Percentiles rank a stretch among this genome's conserved stretches.
These are phyloP conservation scores for Tritrichomonas musculus DNA, from an alignment of 208 protist genomes.

Conservation along the genomic window DNA sequence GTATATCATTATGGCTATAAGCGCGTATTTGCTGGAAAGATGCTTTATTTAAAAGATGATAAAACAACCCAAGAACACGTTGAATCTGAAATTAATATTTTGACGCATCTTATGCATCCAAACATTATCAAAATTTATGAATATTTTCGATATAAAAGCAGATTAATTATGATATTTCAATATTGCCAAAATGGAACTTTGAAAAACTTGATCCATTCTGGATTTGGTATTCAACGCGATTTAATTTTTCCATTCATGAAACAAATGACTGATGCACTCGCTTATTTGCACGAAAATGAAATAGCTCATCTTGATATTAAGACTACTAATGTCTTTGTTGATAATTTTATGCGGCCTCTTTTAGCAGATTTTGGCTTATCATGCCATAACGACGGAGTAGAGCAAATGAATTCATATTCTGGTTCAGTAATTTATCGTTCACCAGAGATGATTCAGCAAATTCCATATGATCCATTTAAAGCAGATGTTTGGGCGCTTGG, in stretches of 20 bases:
- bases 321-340: slow-evolving; percentile 67
- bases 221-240: too few species aligned
- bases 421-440: neutral
- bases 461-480: neutral
- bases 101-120: neutral
- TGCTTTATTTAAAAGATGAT: neutral
- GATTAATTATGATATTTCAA: too few species aligned
- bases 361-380: slow-evolving; percentile 98
- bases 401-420: neutral
- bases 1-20: too few species aligned
- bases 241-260: slow-evolving; percentile 61
- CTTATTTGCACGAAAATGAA: slow-evolving; percentile 87
- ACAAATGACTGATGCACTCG: slow-evolving; percentile 77
- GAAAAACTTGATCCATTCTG: too few species aligned
- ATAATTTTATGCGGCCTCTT: slow-evolving; percentile 73
- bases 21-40: too few species aligned
- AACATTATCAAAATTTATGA: too few species aligned
- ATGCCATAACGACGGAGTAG: slow-evolving; percentile 65
- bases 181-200: too few species aligned
- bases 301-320: slow-evolving; percentile 69
- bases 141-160: too few species aligned
- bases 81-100: neutral
- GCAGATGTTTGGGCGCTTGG: neutral
- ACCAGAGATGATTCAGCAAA: neutral
- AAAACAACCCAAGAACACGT: neutral